Evolutionary conservation across 169 alveolate species (phyloP), one percentile per base, ranked within the genome.

Genomic region (Perkinsus marinus): DNA sequence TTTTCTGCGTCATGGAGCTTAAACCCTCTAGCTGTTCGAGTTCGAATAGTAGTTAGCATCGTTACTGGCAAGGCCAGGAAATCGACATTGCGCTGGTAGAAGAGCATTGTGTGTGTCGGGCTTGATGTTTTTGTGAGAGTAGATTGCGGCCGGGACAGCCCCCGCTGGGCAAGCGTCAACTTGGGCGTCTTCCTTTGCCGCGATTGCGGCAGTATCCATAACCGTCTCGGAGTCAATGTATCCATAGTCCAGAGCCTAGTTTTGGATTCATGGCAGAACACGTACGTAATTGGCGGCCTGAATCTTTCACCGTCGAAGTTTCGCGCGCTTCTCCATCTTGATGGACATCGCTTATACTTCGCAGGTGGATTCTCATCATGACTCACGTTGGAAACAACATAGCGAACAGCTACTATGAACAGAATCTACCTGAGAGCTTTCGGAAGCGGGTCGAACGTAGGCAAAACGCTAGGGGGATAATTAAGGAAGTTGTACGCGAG

Each of bases 151-250:
- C 93, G 96, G 46, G 92, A 97, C 38, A 94, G 97, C 89, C 99
- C 99, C 17, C 94, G 98, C 43, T 98, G 99, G 99, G 99, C 98
- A 16, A 95, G 98, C 92, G 94, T 97, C 38, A 97, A 97, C 91
- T 94, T 97, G 39, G 99, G 99, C 68, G 97, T 98, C 36, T 93
- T 94, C 92, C 93, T 98, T 22, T 98, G 99, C 90, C 97, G 98
- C 43, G 96, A 97, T 89, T 98, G 99, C 93, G 96, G 98, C 57
- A 99, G 99, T 16, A 94, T 96, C 39, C 99, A 98, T 92, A 94
- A 99, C 92, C 95, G 94, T 92, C 95, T 98, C 17, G 99, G 99
- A 0, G 98, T 97, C n/a, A 99, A 97, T 90, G 94, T 97, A 41
- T 96, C 99, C 36, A 97, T 96, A 93, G 97, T 98, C 43, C 97